Evolutionary conservation across 345 rosid species (phyloP).

Genomic region (Lepidium sativum): DNA sequence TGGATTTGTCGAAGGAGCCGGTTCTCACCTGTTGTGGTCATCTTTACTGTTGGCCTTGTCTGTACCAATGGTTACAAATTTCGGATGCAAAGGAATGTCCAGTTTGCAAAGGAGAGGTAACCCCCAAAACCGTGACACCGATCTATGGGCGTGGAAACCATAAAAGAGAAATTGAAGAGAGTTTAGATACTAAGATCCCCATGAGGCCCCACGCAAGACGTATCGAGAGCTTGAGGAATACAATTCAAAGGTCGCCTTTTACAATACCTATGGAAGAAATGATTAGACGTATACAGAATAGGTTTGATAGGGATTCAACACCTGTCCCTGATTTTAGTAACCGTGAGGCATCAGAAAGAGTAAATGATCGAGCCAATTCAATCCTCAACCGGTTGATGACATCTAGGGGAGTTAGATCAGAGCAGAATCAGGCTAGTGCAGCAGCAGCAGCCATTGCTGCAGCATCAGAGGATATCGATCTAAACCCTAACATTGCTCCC

Average conservation of each 20-base stretch:
- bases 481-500: constrained; percentile 37
- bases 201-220: constrained; percentile 67
- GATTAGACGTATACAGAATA: constrained; percentile 68
- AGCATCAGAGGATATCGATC: constrained; percentile 47
- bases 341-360: constrained; percentile 39
- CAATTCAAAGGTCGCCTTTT: constrained; percentile 51
- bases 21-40: constrained; percentile 95
- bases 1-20: constrained; percentile 76
- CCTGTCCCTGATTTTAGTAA: constrained; percentile 36
- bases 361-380: constrained; percentile 36
- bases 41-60: constrained; percentile 93
- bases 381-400: constrained; percentile 60
- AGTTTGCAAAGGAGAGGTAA: constrained; percentile 93
- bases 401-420: constrained; percentile 63
- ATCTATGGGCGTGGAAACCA: constrained; percentile 75
- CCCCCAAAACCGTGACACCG: constrained; percentile 64
- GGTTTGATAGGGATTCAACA: constrained; percentile 56
- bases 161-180: constrained; percentile 48
- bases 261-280: constrained; percentile 72
- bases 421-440: constrained; percentile 43
- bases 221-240: constrained; percentile 86
- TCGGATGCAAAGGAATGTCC: constrained; percentile 93
- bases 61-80: constrained; percentile 63
- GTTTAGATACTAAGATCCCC: constrained; percentile 59
- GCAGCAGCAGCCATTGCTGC: constrained; percentile 32